Evolutionary conservation across 345 rosid species (phyloP), one percentile per base, ranked within the genome.

Genomic region (Acer negundo): DNA sequence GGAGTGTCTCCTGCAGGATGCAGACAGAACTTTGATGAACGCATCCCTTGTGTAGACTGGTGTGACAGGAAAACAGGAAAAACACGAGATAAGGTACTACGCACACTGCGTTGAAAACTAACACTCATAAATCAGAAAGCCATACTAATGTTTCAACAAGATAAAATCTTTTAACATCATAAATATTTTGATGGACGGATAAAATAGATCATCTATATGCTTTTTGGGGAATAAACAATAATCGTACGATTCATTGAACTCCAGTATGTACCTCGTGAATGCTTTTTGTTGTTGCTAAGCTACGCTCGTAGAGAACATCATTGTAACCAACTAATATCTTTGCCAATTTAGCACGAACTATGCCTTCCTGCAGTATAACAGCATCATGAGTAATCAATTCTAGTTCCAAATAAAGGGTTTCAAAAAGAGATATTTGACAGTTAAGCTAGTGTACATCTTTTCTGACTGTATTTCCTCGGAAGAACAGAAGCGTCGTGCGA

Each of bases 1-100:
- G 98, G 98, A 16, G 98, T 92, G 67, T 95, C 98, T 67, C 98
- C 98, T 4, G 93, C 97, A 53, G 95, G 97, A 86, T 92, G 87
- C 51, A 95, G 87, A 75, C 98, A 95, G 83, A 93, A 93, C 75
- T 92, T 95, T 4, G 98, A 95, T 26, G 85, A 82, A 26, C 97
- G 93, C 98, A 92, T 95, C 67, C 93, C 97, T 85, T 89, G 78
- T 3, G 90, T 89, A 67, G 97, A 92, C 97, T 92, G 80, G 63
- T 76, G 28, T 59, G 70, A 66, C 59, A 85, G 73, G 72, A 75
- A 28, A 65, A 46, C 46, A 67, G 62, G 31, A 75, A 68, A 84
- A 22, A 79, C 72, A 61, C 69, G 67, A 80, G 80, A 55, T 1
- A 20, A 35, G 38, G 38, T 35, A 35, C 38, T 35, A 35, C 6